A percentile compares a stretch with the other conserved stretches of the same genome.
Conservation (phyloP, 768 basidiomycete species). For the Psilocybe sp. region DNA sequence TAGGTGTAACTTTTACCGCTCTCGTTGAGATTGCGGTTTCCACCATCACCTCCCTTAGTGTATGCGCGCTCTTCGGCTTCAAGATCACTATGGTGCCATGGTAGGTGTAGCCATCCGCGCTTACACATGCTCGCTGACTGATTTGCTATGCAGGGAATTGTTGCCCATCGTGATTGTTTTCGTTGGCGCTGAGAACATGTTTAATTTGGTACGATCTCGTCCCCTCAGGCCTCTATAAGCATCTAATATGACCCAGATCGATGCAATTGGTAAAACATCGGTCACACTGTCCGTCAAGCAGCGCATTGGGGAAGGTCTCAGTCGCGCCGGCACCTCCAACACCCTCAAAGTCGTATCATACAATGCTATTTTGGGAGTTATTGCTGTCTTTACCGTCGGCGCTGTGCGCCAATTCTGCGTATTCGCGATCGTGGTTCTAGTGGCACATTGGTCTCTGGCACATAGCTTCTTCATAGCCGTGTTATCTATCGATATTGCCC, state of each 20-base stretch:
- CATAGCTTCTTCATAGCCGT: slow-evolving; percentile 96
- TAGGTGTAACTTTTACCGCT: slow-evolving; percentile 91
- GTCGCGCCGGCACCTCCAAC: slow-evolving; percentile 85
- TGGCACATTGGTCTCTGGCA: slow-evolving; percentile 96
- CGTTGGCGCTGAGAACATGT: slow-evolving; percentile 97
- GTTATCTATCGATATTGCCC: slow-evolving; percentile 92
- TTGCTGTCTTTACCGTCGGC: slow-evolving; percentile 71
- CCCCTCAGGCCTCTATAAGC: slow-evolving; percentile 6
- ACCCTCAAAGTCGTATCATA: slow-evolving; percentile 90
- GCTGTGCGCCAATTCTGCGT: slow-evolving; percentile 90
- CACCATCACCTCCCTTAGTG: slow-evolving; percentile 90
- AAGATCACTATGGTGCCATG: slow-evolving; percentile 88
- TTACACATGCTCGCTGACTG: slow-evolving; percentile 2
- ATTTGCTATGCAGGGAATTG: slow-evolving; percentile 56
- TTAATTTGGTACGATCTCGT: slow-evolving; percentile 61
- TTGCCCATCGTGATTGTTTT: slow-evolving; percentile 94
- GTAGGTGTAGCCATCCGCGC: slow-evolving; percentile 37
- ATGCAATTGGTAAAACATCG: slow-evolving; percentile 80
- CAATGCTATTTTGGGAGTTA: slow-evolving; percentile 72
- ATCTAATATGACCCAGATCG: slow-evolving; percentile 49
- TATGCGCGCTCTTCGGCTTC: slow-evolving; percentile 87
- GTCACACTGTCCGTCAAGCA: slow-evolving; percentile 88
- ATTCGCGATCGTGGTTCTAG: slow-evolving; percentile 90
- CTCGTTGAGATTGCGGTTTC: slow-evolving; percentile 89
- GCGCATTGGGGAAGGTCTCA: slow-evolving; percentile 88